Conservation (phyloP, 805 yeast species). For the Wickerhamomyces mucosus region DNA sequence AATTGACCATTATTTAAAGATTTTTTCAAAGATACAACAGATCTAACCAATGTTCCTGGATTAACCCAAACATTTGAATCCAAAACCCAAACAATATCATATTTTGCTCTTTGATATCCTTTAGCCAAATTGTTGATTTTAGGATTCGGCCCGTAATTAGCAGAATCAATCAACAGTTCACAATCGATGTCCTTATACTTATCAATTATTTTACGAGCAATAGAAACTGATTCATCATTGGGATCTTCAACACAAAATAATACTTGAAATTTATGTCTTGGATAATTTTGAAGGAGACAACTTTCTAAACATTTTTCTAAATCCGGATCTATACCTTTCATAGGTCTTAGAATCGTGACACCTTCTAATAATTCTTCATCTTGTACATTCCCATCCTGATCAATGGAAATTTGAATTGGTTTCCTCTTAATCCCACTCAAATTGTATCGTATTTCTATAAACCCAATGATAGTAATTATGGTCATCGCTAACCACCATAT, state of each 20-base stretch:
- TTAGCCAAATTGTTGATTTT: conserved; percentile 81
- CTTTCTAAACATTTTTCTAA: conserved; percentile 58
- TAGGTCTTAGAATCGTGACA: conserved; percentile 73
- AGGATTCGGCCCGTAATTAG: conserved; percentile 70
- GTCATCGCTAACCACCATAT: conserved; percentile 19
- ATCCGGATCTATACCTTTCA: conserved; percentile 78
- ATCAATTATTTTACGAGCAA: conserved; percentile 38
- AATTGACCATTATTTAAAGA: conserved; percentile 43
- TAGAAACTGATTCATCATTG: conserved; percentile 54
- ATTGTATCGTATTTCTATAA: conserved; percentile 15
- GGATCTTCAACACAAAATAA: conserved; percentile 65
- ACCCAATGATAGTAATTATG: conserved; percentile 14
- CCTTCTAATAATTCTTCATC: conserved; percentile 38
- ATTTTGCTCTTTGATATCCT: conserved; percentile 59
- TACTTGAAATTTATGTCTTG: conserved; percentile 49
- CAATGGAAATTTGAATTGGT: conserved; percentile 6
- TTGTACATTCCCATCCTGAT: conserved; percentile 1
- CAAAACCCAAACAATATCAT: conserved; percentile 75
- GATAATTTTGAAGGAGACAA: conserved; percentile 61
- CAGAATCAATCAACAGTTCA: conserved; percentile 43
- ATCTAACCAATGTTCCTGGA: conserved; percentile 53
- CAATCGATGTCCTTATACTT: conserved; percentile 47
- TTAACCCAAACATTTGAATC: conserved; percentile 81
- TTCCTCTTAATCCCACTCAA: conserved; percentile 11
- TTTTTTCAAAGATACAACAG: conserved; percentile 41